Evolutionary conservation across 1,284 basidiomycete species (phyloP).

Genomic region (Thelephora terrestris): DNA sequence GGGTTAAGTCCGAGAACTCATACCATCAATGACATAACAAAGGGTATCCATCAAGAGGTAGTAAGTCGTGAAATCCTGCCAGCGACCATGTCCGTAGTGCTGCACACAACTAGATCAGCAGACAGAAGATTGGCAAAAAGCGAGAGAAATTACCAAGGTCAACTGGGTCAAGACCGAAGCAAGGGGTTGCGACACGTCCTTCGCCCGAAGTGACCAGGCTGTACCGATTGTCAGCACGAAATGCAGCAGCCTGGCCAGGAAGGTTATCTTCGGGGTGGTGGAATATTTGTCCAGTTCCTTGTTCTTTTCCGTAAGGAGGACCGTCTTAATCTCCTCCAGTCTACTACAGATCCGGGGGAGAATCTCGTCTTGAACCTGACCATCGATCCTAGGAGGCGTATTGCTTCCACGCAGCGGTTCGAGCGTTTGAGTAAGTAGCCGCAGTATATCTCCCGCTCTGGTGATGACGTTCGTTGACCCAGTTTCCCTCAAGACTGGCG

Average conservation of each 20-base stretch:
- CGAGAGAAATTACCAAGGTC: constrained; percentile 37
- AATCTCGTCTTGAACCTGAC: constrained; percentile 44
- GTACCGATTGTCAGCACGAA: constrained; percentile 59
- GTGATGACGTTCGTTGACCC: constrained; percentile 20
- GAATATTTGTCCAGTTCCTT: constrained; percentile 9
- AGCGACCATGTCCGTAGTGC: constrained; percentile 41
- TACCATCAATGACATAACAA: constrained; percentile 65
- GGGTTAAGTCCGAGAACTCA: constrained; percentile 11
- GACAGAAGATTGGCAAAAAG: neutral
- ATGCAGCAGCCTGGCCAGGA: constrained; percentile 58
- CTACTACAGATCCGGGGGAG: constrained; percentile 35
- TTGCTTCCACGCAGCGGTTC: constrained; percentile 47
- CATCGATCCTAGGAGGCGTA: constrained; percentile 37
- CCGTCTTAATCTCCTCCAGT: constrained; percentile 31
- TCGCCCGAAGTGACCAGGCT: constrained; percentile 44
- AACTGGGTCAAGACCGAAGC: constrained; percentile 41
- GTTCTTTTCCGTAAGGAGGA: constrained; percentile 18
- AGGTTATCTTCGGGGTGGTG: constrained; percentile 27
- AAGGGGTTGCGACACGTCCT: constrained; percentile 34
- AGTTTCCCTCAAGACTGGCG: constrained; percentile 6
- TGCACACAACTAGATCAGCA: constrained; percentile 16
- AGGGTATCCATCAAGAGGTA: constrained; percentile 63
- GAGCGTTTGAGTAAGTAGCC: constrained; percentile 57
- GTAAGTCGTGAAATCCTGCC: constrained; percentile 46
- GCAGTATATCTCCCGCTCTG: constrained; percentile 56